Percentiles rank a stretch among this genome's conserved stretches.
phyloP scores from a whole-genome alignment of 2,329 filamentous ascomycete species.

The Sclerotinia glacialis region DNA sequence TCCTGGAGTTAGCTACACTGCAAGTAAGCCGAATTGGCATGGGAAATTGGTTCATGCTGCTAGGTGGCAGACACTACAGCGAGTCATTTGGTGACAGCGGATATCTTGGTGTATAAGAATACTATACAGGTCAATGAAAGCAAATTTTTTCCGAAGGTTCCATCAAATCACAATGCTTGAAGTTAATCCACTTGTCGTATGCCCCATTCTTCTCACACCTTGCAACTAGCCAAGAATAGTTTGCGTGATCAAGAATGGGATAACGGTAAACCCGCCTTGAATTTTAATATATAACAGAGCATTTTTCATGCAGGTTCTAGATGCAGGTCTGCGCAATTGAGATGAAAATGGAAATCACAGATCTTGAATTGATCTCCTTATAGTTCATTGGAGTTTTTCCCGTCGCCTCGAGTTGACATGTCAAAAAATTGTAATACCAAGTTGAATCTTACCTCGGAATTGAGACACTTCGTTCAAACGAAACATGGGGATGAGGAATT shows the following conservation, averaged over 20 bases:
- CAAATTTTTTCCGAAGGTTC: neutral
- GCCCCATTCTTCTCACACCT: slow-evolving; percentile 6
- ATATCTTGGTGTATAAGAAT: slow-evolving; percentile 17
- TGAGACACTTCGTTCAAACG: neutral
- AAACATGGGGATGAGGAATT: neutral
- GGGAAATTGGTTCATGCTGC: slow-evolving; percentile 16
- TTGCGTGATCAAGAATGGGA: slow-evolving; percentile 21
- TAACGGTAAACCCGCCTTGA: neutral
- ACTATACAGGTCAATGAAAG: slow-evolving; percentile 18
- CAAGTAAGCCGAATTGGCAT: neutral
- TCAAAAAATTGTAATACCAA: slow-evolving; percentile 7
- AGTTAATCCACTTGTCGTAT: slow-evolving; percentile 4
- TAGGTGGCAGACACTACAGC: slow-evolving; percentile 18
- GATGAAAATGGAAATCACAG: slow-evolving; percentile 15
- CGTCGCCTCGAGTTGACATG: slow-evolving; percentile 3
- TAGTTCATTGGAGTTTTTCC: neutral
- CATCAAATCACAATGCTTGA: slow-evolving; percentile 12
- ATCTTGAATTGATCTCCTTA: neutral
- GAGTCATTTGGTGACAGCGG: slow-evolving; percentile 20
- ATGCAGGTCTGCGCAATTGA: slow-evolving; percentile 8
- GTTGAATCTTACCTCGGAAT: neutral
- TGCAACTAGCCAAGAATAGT: slow-evolving; percentile 7
- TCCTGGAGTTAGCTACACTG: slow-evolving; percentile 10
- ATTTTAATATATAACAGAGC: neutral
- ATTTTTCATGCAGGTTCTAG: slow-evolving; percentile 19